Base-by-base conservation (phyloP, 768 basidiomycete species). In the Amanita fuliginea region DNA sequence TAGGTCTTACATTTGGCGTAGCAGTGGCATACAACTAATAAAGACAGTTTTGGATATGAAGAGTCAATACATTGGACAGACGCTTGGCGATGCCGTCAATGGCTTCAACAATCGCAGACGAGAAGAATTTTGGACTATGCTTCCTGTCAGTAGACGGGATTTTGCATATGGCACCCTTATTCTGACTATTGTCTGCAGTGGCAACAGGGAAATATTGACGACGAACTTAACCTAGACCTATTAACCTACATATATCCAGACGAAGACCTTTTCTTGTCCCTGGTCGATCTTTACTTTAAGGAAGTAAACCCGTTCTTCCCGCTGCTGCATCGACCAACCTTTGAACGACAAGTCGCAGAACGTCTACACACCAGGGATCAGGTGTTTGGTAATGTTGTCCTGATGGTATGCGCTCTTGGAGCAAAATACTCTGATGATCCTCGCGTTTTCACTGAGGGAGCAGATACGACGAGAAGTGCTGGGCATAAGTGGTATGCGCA, bases 261-360 rank as follows among this genome's bases (percentile, higher is more conserved):
- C 1, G 57, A 63, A 11, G 81, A 83, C 52, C 74, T 91, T 14
- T 74, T 74, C 4, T 57, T 62, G 22, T 60, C 55, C n/a, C 70
- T 96, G 22, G 76, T 93, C 54, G 66, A 77, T 33, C 66, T 82
- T 21, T 92, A 79, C 60, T 95, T 95, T 55, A 54, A 64, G 1
- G 69, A 81, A 51, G 62, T 72, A 44, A 85, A 90, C 57, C 57
- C 60, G 24, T 67, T 76, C 32, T 70, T 80, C 47, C 86, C 87
- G 5, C 63, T 92, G 13, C 67, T 92, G 24, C 86, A 91, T 58
- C 74, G 73, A 21, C 78, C 78, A 4, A 80, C 81, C 0, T 91
- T 93, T 56, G 67, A 78, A 32, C 70, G 71, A 13, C 77, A 83
- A 42, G 81, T 59, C 28, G 72, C 76, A 2, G 49, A 49, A 8